Conservation (phyloP, 192 early-diverging fungal genomes). For the Hyaloraphidium curvatum region DNA sequence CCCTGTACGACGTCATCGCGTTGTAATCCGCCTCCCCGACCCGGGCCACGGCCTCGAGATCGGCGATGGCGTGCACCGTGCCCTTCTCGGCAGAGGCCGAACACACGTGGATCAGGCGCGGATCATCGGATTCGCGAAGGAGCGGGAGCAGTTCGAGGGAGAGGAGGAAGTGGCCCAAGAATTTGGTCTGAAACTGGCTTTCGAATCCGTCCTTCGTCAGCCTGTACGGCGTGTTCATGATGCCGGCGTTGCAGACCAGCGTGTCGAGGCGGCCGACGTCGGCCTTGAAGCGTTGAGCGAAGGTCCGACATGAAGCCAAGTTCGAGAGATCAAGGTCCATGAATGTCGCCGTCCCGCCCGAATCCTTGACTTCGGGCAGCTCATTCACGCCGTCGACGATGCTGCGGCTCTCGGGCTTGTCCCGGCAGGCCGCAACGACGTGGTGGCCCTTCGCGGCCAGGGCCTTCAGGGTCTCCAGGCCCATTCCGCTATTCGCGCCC, state of each 20-base stretch:
- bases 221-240: slow-evolving; percentile 33
- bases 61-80: no score
- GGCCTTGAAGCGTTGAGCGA: slow-evolving; percentile 13
- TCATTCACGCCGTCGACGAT: slow-evolving; percentile 7
- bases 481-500: slow-evolving; percentile 40
- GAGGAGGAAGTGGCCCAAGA: no score
- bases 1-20: no score
- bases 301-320: slow-evolving; percentile 21
- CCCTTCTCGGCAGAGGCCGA: no score
- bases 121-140: no score
- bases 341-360: slow-evolving; percentile 7
- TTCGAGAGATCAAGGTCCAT: slow-evolving; percentile 32
- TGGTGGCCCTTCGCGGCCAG: slow-evolving; percentile 30
- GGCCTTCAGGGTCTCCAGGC: slow-evolving; percentile 32
- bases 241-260: slow-evolving; percentile 34
- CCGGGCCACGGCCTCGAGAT: no score
- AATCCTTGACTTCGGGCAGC: no score
- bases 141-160: no score
- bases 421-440: slow-evolving; percentile 23
- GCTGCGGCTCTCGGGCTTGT: slow-evolving; percentile 11
- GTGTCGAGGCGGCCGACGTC: slow-evolving; percentile 10
- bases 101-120: no score
- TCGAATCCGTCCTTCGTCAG: slow-evolving; percentile 40
- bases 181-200: slow-evolving; percentile 41
- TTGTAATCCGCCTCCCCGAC: no score